phyloP scores from a whole-genome alignment of 208 protist genomes.

The Crithidia acanthocephali region DNA sequence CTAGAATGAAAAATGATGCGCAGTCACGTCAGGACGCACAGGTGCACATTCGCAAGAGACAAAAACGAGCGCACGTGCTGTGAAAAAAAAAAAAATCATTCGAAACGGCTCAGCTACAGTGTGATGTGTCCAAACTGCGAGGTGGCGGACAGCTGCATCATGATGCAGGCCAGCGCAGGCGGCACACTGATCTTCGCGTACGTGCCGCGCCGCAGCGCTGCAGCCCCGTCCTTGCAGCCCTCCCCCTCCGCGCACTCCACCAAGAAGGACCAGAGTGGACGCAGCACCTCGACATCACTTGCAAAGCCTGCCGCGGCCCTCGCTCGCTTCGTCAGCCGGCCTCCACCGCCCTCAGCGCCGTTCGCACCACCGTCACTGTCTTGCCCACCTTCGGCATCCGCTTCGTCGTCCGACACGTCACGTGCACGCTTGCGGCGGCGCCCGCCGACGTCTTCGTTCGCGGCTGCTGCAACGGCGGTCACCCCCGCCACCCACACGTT shows the following conservation, averaged over 20 bases:
- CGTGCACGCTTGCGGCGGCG: neutral
- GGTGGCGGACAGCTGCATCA: slow-evolving; percentile 48
- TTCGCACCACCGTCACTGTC: slow-evolving; percentile 16
- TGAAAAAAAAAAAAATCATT: no score
- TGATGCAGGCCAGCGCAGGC: slow-evolving; percentile 52
- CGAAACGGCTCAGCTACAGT: slow-evolving; percentile 18
- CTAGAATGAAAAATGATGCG: no score
- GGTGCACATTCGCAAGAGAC: neutral
- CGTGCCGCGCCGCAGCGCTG: slow-evolving; percentile 38
- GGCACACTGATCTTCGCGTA: slow-evolving; percentile 61
- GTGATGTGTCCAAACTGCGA: slow-evolving; percentile 63
- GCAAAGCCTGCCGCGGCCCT: slow-evolving; percentile 23
- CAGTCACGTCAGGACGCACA: no score
- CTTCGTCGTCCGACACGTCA: slow-evolving; percentile 14
- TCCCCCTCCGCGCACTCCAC: slow-evolving; percentile 63
- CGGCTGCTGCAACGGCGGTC: neutral
- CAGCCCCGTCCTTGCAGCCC: slow-evolving; percentile 34
- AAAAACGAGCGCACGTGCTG: neutral
- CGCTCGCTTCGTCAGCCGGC: neutral
- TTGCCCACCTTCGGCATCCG: neutral
- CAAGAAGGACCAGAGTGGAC: slow-evolving; percentile 77
- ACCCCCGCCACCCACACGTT: slow-evolving; percentile 28
- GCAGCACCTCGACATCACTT: slow-evolving; percentile 53
- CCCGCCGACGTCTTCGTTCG: neutral
- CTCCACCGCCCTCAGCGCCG: neutral